Conservation (phyloP, 768 basidiomycete species). For the Podaxis carcinomalis region DNA sequence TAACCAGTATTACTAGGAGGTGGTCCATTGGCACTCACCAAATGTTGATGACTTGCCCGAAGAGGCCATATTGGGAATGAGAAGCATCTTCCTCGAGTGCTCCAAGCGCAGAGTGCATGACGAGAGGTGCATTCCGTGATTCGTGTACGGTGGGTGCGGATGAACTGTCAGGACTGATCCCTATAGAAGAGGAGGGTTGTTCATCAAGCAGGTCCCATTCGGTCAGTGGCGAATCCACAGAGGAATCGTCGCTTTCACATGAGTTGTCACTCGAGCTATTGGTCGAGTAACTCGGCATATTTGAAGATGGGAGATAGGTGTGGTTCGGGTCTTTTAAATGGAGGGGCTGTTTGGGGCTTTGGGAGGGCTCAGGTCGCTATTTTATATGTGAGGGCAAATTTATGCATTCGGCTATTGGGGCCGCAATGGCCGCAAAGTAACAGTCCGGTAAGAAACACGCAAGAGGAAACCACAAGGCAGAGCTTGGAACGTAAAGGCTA, state of each 20-base stretch:
- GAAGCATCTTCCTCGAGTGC: slow-evolving; percentile 22
- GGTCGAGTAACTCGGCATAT: not conserved
- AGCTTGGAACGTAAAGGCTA: too few species aligned
- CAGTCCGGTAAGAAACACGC: too few species aligned
- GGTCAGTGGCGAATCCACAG: slow-evolving; percentile 12
- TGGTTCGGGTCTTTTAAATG: too few species aligned
- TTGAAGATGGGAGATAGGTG: not conserved
- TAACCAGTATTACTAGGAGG: not conserved
- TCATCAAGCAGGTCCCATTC: slow-evolving; percentile 27
- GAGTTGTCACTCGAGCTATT: too few species aligned
- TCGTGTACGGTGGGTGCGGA: slow-evolving; percentile 28
- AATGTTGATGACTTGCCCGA: slow-evolving; percentile 44
- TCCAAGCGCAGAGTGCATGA: slow-evolving; percentile 44
- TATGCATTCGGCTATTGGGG: too few species aligned
- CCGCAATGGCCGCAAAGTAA: too few species aligned
- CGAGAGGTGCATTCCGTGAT: slow-evolving; percentile 42
- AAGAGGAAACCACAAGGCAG: too few species aligned
- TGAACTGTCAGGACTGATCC: slow-evolving; percentile 11
- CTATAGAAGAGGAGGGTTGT: slow-evolving; percentile 13
- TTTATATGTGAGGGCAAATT: too few species aligned
- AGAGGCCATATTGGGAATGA: slow-evolving; percentile 54
- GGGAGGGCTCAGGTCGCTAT: too few species aligned
- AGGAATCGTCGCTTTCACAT: not conserved
- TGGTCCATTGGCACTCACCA: slow-evolving; percentile 30
- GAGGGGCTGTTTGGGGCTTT: too few species aligned